Percentiles rank a stretch among this genome's conserved stretches.
phyloP scores from a whole-genome alignment of 148 eudicot genomes.

The Chenopodium quinoa region DNA sequence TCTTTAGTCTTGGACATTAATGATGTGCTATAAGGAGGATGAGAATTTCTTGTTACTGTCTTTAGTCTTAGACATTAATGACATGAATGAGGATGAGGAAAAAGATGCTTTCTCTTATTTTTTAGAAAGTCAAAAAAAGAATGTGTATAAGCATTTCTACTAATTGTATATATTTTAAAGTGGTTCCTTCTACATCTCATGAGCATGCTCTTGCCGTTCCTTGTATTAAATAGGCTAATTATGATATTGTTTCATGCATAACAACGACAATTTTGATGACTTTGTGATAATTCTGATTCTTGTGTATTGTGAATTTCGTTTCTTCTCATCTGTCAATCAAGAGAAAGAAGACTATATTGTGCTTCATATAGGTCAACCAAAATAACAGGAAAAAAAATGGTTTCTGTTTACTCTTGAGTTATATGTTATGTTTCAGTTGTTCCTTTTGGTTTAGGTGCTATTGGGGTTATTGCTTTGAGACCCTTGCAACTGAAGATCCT shows the following conservation, averaged over 20 bases:
- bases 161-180: background rate
- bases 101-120: background rate
- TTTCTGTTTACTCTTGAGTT: background rate
- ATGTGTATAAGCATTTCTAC: background rate
- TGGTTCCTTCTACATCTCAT: background rate
- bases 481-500: constrained; percentile 95
- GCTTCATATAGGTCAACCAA: background rate
- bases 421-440: background rate
- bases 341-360: background rate
- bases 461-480: constrained; percentile 98
- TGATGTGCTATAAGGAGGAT: background rate
- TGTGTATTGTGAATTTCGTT: background rate
- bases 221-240: background rate
- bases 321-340: background rate
- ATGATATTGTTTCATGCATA: background rate
- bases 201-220: background rate
- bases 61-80: background rate
- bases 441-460: constrained; percentile 54
- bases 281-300: background rate
- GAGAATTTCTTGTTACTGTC: background rate
- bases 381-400: background rate
- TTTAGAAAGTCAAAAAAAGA: background rate
- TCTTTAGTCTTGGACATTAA: background rate
- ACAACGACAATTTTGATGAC: background rate
- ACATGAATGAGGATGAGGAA: background rate